Evolutionary conservation across 306 rosid species (phyloP), one percentile per base, ranked within the genome.

Genomic region (Vigna angularis): DNA sequence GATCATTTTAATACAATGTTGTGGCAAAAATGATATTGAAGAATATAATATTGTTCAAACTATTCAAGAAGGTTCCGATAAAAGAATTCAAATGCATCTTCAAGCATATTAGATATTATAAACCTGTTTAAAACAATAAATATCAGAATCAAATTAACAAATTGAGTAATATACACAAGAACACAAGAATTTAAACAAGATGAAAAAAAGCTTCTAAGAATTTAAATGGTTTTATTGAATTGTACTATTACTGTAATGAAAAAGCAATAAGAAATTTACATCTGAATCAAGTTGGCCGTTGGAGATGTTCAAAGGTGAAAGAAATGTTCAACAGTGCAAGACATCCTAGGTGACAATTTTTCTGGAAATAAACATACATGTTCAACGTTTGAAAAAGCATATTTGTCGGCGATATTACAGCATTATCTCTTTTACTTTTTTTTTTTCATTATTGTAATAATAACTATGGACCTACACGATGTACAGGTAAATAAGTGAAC

Each of bases 321-420:
- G 44, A 61, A 52, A 44, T 49, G 61, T 73, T 63, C 32, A 67
- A 18, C 38, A 49, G 2, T 67, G 9, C 11, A 50, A 18, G 62
- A 73, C 4, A 32, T 42, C 30, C 18, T 11, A 15, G 3, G 62
- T 6, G 36, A 50, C 17, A 7, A 11, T 40, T 51, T 79, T 48
- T 68, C 81, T 45, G 78, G 78, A 69, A n/a, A 4, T 34, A 32
- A 79, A 79, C 69, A 26, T 55, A 15, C 16, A 61, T 1, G 30
- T 12, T 49, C 11, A 73, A 66, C 4, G 74, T 78, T 65, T 15
- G 80, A 68, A 26, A 18, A 58, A 58, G 44, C 76, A 58, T 4
- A 73, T 58, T 66, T 83, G 14, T 4, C 75, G 82, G 79, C 45
- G 3, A 49, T 73, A 11, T 48, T 73, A 45, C 47, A 70, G 56